These are phyloP conservation scores for Starmera pachycereana DNA, from an alignment of 805 yeast species.

Conservation along the genomic window DNA sequence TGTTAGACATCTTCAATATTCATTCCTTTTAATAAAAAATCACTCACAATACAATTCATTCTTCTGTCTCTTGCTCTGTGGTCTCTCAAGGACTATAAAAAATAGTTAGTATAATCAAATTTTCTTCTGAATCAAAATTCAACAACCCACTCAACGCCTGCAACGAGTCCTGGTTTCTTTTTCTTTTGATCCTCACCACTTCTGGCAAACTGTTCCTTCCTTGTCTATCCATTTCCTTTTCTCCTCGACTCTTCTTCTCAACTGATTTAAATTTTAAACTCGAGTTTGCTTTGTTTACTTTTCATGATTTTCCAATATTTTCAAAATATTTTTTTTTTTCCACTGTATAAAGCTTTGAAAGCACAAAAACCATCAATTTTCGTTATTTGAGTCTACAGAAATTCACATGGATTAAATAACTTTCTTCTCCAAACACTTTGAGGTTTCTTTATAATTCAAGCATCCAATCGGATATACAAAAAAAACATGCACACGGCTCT, in stretches of 20 bases:
- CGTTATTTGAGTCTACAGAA: too few relatives aligned
- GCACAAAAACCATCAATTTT: too few relatives aligned
- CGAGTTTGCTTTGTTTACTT: too few relatives aligned
- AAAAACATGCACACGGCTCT: neutral
- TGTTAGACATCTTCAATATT: neutral
- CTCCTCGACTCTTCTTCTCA: too few relatives aligned
- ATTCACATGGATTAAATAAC: too few relatives aligned
- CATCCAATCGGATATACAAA: neutral
- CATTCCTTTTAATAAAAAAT: too few relatives aligned
- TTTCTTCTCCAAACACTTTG: too few relatives aligned
- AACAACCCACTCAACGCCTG: constrained; percentile 52
- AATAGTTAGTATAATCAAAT: neutral
- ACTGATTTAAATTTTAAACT: too few relatives aligned
- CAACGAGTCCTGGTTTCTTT: constrained; percentile 79
- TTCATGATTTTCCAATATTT: too few relatives aligned
- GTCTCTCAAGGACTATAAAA: constrained; percentile 22
- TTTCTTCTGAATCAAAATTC: neutral
- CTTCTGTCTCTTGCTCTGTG: constrained; percentile 30
- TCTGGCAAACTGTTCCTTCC: constrained; percentile 32
- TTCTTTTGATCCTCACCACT: constrained; percentile 75
- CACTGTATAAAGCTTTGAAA: too few relatives aligned
- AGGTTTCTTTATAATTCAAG: too few relatives aligned
- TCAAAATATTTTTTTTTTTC: too few relatives aligned
- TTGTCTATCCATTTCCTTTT: neutral
- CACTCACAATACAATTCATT: constrained; percentile 19